Conservation (phyloP, 768 basidiomycete genomes). For the Phylloporus sp. region DNA sequence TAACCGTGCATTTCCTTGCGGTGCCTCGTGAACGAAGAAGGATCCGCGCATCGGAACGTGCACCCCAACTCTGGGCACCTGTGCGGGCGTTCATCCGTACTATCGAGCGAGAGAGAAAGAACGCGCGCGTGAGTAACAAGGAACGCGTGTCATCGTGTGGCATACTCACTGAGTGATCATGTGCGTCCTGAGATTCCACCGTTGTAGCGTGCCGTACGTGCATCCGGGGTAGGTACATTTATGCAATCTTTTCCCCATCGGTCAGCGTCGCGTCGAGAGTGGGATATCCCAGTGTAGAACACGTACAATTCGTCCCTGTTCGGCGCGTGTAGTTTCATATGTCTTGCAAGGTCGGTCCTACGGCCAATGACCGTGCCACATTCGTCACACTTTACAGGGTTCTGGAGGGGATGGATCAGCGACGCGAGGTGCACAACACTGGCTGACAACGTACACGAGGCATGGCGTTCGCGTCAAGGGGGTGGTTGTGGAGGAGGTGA, state of each 20-base stretch:
- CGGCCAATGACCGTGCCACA: conserved; percentile 21
- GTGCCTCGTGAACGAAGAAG: not conserved
- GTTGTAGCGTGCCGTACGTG: conserved; percentile 22
- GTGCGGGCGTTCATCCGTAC: conserved; percentile 9
- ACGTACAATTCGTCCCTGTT: conserved; percentile 27
- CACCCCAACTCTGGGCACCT: not conserved
- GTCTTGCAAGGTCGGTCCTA: conserved; percentile 25
- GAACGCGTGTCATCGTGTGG: not conserved
- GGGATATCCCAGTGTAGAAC: no score
- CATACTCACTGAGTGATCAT: conserved; percentile 27
- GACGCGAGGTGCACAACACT: not conserved
- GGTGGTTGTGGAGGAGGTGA: not conserved
- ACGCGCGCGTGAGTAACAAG: no score
- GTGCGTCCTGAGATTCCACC: conserved; percentile 25
- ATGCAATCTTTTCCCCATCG: conserved; percentile 18
- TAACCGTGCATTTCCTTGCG: not conserved
- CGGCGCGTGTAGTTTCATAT: conserved; percentile 20
- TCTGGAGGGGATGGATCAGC: conserved; percentile 8
- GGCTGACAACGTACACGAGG: conserved; percentile 5
- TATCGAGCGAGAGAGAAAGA: conserved; percentile 4
- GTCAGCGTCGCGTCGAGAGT: conserved; percentile 1
- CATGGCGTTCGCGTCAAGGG: not conserved
- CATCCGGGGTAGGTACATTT: conserved; percentile 22
- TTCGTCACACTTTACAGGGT: conserved; percentile 7
- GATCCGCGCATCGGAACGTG: not conserved